Evolutionary conservation across 768 basidiomycete species (phyloP), one percentile per base, ranked within the genome.

Genomic region (Naganishia randhawae): DNA sequence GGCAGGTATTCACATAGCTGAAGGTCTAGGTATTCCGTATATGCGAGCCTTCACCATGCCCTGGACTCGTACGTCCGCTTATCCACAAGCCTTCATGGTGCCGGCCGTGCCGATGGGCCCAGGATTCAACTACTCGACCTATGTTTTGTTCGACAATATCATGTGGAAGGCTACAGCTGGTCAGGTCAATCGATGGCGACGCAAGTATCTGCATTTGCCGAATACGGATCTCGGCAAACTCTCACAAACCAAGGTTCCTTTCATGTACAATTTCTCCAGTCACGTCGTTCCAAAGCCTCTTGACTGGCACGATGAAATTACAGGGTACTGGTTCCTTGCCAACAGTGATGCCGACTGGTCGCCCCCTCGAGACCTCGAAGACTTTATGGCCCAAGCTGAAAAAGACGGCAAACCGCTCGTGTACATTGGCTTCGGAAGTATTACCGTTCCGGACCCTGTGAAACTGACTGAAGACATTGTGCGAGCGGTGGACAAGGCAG

Each of bases 1-100:
- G 86, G 85, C 86, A 4, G 87, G 88, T 48, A 84, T 88, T 2
- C 88, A 89, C 75, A 87, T 89, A 68, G 86, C 88, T 11, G 88
- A 89, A 77, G 86, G 85, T 3, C 79, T 88, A 17, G 81, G 82
- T 50, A 87, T 88, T 52, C 87, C 87, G 0, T 88, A 88, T 78
- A 86, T 88, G 81, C 72, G 78, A 53, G 77, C 78, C 3, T 79
- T 79, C 73, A 79, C 78, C 48, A 79, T 79, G 78, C 76, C 76
- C n/a, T 79, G 75, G 77, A 78, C 79, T 0, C 68, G 81, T 71
- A 88, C 87, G 13, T 77, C 81, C 2, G 83, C 85, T 57, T 88
- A 87, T 72, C 87, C 87, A 4, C 87, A 87, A 64, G 84, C 87
- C 0, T 87, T 89, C 77, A 78, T 79, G 78, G 78, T 79, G 45